These are phyloP conservation scores for Aspergillus biplanus DNA, from an alignment of 495 filamentous ascomycete genomes.

Conservation along the genomic window DNA sequence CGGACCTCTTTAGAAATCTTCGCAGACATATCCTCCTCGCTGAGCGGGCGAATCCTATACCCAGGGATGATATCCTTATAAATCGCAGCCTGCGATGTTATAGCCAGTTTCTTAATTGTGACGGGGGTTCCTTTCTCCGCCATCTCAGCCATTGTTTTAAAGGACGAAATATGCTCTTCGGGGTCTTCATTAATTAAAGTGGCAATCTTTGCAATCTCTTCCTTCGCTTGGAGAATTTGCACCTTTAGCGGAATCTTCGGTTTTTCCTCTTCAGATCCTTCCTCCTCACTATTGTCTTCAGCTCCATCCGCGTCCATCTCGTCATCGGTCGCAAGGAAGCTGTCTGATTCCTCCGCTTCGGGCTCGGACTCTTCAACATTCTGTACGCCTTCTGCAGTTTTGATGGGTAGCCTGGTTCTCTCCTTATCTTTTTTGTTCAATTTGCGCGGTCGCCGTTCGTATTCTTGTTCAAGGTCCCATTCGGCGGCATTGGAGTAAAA, in stretches of 20 bases:
- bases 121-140: conserved; percentile 61
- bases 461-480: conserved; percentile 92
- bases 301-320: conserved; percentile 51
- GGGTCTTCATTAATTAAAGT: conserved; percentile 85
- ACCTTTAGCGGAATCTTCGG: conserved; percentile 70
- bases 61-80: conserved; percentile 96
- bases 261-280: conserved; percentile 55
- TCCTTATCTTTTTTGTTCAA: conserved; percentile 70
- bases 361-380: conserved; percentile 50
- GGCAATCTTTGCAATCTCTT: conserved; percentile 86
- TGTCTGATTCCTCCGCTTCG: conserved; percentile 54
- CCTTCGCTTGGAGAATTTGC: conserved; percentile 85
- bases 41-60: conserved; percentile 85
- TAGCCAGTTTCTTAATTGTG: conserved; percentile 78
- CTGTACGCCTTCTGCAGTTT: conserved; percentile 75
- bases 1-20: conserved; percentile 93
- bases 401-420: conserved; percentile 78
- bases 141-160: conserved; percentile 77
- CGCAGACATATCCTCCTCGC: conserved; percentile 68
- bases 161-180: conserved; percentile 80
- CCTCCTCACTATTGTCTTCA: conserved; percentile 60
- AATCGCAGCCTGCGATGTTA: conserved; percentile 85
- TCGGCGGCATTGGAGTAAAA: conserved; percentile 49
- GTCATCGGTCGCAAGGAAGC: conserved; percentile 53
- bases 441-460: conserved; percentile 80